Conservation (phyloP, 176 grass and related monocot genomes). For the Raddia distichophylla region DNA sequence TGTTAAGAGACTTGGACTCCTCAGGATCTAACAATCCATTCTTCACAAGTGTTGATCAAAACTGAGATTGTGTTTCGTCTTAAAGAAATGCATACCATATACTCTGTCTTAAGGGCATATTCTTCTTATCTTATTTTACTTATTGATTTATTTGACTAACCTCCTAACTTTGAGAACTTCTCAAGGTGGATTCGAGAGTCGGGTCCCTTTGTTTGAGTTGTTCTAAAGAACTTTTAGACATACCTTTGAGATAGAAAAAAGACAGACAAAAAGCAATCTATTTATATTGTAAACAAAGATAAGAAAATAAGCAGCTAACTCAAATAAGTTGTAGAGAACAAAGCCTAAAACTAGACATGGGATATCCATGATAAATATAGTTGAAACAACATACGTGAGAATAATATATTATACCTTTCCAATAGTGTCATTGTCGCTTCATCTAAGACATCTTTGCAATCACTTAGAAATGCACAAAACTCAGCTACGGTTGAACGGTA, state of each 20-base stretch:
- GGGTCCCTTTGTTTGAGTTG: no score
- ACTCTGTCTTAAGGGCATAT: background rate
- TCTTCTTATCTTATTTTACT: no score
- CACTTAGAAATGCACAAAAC: constrained; percentile 93
- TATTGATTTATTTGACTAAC: no score
- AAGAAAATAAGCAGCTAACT: no score
- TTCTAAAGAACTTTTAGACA: no score
- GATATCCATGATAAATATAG: constrained; percentile 22
- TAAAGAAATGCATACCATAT: background rate
- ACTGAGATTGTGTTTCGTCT: constrained; percentile 3
- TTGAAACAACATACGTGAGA: background rate
- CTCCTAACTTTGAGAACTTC: no score
- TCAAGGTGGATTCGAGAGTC: no score
- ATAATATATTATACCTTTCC: constrained; percentile 65
- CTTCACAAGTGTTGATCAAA: constrained; percentile 9
- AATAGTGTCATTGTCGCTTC: constrained; percentile 91
- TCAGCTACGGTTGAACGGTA: constrained; percentile 80
- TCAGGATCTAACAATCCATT: constrained; percentile 18
- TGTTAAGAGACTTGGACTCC: background rate
- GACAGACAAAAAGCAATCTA: no score
- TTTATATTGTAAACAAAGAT: no score
- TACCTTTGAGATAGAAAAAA: no score
- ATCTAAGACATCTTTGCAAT: constrained; percentile 95
- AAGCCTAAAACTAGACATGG: background rate
- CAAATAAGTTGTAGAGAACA: no score